Evolutionary conservation across 1,139 yeast species (phyloP).

Genomic region (Tardiomyces digboiensis): DNA sequence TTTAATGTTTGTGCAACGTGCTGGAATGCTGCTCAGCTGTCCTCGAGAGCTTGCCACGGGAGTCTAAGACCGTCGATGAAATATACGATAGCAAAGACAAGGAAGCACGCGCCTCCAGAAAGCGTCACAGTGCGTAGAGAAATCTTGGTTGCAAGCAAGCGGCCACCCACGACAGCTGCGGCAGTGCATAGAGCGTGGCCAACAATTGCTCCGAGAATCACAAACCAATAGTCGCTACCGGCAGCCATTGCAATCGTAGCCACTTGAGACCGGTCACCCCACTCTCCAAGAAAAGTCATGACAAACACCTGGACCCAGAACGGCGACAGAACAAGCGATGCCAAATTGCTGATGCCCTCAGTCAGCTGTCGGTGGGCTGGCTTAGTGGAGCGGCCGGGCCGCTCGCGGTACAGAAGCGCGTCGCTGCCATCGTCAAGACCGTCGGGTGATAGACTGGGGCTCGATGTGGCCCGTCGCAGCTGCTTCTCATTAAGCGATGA

Average conservation of each 20-base stretch:
- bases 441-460: conserved; percentile 23
- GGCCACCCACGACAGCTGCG: conserved; percentile 93
- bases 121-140: conserved; percentile 88
- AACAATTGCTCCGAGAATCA: conserved; percentile 77
- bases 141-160: conserved; percentile 76
- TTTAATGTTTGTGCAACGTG: too few species aligned
- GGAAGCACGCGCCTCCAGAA: conserved; percentile 83
- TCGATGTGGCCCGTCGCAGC: conserved; percentile 18
- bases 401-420: conserved; percentile 5
- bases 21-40: too few species aligned
- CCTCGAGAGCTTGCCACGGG: not conserved
- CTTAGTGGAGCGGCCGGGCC: conserved; percentile 7
- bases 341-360: conserved; percentile 40
- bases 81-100: conserved; percentile 73
- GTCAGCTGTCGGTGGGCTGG: conserved; percentile 9
- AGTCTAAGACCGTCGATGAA: conserved; percentile 37
- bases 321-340: conserved; percentile 67
- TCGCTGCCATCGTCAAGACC: conserved; percentile 20
- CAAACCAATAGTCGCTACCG: conserved; percentile 86
- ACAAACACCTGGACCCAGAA: conserved; percentile 90
- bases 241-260: conserved; percentile 99
- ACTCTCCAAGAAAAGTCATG: conserved; percentile 96
- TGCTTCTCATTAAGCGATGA: conserved; percentile 1
- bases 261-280: conserved; percentile 98
- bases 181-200: conserved; percentile 92